Percentiles rank a stretch among this genome's conserved stretches.
Evolutionary conservation across 1,139 yeast genomes (phyloP).

Genomic region (Suhomyces atakaporum): DNA sequence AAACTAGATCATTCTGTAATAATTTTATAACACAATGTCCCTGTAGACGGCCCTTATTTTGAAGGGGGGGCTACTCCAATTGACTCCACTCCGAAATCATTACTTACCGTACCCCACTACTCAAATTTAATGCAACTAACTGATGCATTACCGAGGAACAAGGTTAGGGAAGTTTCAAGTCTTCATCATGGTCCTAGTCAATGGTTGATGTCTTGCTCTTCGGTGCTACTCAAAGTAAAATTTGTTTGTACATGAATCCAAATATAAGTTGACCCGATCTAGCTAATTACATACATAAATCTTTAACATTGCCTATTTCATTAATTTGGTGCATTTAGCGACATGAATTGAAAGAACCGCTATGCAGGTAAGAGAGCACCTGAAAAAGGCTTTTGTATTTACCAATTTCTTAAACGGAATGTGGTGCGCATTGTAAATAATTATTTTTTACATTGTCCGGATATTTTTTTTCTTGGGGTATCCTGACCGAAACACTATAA

Average conservation of each 20-base stretch:
- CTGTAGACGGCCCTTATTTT: not conserved
- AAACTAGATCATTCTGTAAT: constrained; percentile 3
- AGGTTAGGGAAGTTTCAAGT: not conserved
- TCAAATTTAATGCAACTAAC: not conserved
- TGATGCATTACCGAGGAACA: not conserved
- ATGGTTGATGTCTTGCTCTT: no score
- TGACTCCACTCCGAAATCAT: not conserved
- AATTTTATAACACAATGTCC: not conserved
- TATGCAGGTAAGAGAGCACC: constrained; percentile 5
- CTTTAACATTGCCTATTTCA: constrained; percentile 4
- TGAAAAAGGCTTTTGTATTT: constrained; percentile 6
- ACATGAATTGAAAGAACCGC: constrained; percentile 1
- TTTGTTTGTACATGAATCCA: not conserved
- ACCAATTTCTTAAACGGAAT: constrained; percentile 11
- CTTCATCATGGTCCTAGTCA: no score
- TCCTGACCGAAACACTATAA: constrained; percentile 4
- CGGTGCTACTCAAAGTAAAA: no score
- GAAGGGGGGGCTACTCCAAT: not conserved
- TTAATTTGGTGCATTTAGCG: constrained; percentile 4
- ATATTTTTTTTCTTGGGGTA: constrained; percentile 6
- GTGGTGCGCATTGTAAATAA: constrained; percentile 3
- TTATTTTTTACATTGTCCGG: constrained; percentile 9
- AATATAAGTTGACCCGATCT: constrained; percentile 1
- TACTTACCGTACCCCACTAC: not conserved
- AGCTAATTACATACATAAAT: constrained; percentile 9